Conservation (phyloP, 768 basidiomycete species). For the Psilocybe tampanensis region DNA sequence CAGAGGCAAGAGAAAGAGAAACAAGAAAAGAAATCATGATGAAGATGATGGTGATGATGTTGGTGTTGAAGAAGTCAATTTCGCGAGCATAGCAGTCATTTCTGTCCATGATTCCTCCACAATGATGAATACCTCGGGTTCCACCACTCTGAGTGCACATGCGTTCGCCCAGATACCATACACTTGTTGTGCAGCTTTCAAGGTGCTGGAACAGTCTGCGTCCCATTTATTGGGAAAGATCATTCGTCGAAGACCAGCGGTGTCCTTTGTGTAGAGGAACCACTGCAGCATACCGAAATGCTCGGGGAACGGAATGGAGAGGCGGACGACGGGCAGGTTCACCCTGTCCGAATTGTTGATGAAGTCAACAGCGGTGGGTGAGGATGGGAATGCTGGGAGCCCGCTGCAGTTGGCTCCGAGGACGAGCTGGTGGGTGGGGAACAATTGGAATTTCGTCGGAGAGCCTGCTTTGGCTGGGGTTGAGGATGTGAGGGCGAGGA, state of each 20-base stretch:
- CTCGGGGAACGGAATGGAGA: conserved; percentile 12
- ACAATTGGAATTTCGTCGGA: conserved; percentile 3
- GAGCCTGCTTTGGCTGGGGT: neutral
- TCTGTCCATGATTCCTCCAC: conserved; percentile 17
- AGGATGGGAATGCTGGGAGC: conserved; percentile 12
- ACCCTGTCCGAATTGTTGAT: conserved; percentile 3
- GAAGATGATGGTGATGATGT: neutral
- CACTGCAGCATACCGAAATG: conserved; percentile 9
- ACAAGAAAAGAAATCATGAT: neutral
- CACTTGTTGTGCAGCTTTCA: conserved; percentile 5
- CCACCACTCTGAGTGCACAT: conserved; percentile 15
- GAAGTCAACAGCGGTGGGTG: conserved; percentile 2
- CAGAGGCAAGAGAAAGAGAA: neutral
- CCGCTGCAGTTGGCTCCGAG: conserved; percentile 20
- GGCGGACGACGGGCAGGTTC: conserved; percentile 19
- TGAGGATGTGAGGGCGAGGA: conserved; percentile 13
- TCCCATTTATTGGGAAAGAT: conserved; percentile 13
- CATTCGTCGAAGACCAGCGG: conserved; percentile 1
- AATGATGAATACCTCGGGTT: conserved; percentile 9
- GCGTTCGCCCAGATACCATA: conserved; percentile 20
- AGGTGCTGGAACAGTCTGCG: conserved; percentile 1
- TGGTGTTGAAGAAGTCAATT: neutral
- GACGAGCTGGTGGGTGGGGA: conserved; percentile 19
- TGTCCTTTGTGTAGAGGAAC: conserved; percentile 13
- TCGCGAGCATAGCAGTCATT: conserved; percentile 1